These are phyloP conservation scores for Terana coerulea DNA, from an alignment of 768 basidiomycete genomes.

Conservation along the genomic window DNA sequence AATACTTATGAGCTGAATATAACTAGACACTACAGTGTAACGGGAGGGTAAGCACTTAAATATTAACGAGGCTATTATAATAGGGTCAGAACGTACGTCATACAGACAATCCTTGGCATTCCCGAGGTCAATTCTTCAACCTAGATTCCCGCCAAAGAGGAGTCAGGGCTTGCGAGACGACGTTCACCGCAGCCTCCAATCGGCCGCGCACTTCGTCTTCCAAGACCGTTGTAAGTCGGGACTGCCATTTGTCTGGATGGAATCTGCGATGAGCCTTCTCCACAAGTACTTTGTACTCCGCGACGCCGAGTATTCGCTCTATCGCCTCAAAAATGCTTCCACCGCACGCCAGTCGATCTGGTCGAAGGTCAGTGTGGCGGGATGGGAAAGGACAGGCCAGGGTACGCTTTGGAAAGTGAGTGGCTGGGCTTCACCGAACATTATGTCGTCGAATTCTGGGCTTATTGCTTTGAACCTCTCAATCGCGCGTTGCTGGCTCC, in stretches of 20 bases:
- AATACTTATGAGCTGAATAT: too few relatives aligned
- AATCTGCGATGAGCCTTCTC: conserved; percentile 71
- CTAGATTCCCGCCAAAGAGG: conserved; percentile 71
- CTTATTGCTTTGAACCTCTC: conserved; percentile 5
- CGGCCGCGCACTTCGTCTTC: conserved; percentile 55
- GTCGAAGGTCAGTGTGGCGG: conserved; percentile 47
- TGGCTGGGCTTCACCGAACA: conserved; percentile 48
- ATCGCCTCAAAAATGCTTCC: conserved; percentile 66
- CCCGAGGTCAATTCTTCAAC: too few relatives aligned
- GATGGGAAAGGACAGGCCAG: conserved; percentile 70
- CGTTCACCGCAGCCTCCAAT: conserved; percentile 66
- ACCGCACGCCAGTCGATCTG: conserved; percentile 72
- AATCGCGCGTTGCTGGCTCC: background rate
- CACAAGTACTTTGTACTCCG: conserved; percentile 62
- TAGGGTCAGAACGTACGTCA: too few relatives aligned
- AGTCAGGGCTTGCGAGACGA: conserved; percentile 69
- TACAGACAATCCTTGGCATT: too few relatives aligned
- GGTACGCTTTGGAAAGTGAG: conserved; percentile 62
- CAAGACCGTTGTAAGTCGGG: conserved; percentile 51
- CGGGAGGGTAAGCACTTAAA: too few relatives aligned
- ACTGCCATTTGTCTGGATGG: conserved; percentile 79
- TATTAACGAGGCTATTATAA: too few relatives aligned
- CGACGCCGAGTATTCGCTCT: conserved; percentile 41
- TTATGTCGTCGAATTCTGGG: conserved; percentile 55
- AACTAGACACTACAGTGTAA: too few relatives aligned